Conservation (phyloP, 495 filamentous ascomycete species). For the Saxispiralis lemnorum region DNA sequence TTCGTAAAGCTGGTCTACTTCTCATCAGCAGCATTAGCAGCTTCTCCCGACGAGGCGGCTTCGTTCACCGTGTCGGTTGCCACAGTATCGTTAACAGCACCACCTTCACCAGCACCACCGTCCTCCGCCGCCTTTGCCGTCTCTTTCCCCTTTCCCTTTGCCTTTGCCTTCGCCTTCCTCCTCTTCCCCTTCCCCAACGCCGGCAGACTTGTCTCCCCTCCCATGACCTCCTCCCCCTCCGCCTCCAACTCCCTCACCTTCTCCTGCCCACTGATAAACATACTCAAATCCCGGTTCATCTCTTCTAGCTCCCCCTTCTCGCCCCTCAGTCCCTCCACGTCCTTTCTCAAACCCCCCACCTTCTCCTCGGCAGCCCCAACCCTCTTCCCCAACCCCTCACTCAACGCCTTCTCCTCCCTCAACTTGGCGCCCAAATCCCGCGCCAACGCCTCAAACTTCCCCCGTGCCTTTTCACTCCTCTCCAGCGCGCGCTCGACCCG, state of each 20-base stretch:
- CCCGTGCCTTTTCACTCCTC: conserved; percentile 47
- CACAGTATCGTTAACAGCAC: no score
- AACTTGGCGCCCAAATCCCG: conserved; percentile 57
- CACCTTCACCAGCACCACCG: no score
- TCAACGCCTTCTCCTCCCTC: conserved; percentile 77
- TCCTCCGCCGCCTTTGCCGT: no score
- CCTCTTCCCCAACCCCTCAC: conserved; percentile 55
- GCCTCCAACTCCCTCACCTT: conserved; percentile 50
- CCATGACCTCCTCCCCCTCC: conserved; percentile 33
- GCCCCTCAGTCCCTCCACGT: conserved; percentile 58
- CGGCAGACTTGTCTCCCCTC: conserved; percentile 39
- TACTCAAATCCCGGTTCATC: conserved; percentile 74
- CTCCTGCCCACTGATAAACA: conserved; percentile 72
- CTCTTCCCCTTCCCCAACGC: conserved; percentile 28
- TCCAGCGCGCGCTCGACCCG: conserved; percentile 50
- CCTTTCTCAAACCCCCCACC: conserved; percentile 37
- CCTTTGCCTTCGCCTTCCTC: conserved; percentile 32
- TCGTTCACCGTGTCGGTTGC: no score
- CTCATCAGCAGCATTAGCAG: no score
- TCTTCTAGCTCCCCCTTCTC: conserved; percentile 51
- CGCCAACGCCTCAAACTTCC: conserved; percentile 57
- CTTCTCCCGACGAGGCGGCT: no score
- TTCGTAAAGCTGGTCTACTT: no score
- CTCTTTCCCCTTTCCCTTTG: conserved; percentile 13
- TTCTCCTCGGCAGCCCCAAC: conserved; percentile 50